phyloP scores from a whole-genome alignment of 257 asterid species.

The Jasminum sambac region DNA sequence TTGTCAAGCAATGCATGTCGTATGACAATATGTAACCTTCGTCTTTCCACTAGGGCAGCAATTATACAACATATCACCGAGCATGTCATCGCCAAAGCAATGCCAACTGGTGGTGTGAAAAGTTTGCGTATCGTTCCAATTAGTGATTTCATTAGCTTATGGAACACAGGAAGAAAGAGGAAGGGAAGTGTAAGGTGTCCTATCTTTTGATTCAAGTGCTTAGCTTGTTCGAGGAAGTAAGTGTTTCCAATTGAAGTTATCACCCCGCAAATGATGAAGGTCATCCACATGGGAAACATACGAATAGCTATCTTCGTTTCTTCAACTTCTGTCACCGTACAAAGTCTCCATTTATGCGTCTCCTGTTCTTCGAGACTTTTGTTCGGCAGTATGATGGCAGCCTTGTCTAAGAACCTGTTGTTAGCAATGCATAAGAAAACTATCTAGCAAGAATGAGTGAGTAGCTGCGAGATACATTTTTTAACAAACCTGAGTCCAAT shows the following conservation, averaged over 20 bases:
- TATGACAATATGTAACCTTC: conserved; percentile 36
- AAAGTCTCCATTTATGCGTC: conserved; percentile 34
- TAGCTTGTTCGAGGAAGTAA: too few relatives aligned
- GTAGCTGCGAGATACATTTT: too few relatives aligned
- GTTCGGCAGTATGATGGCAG: too few relatives aligned
- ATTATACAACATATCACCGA: conserved; percentile 47
- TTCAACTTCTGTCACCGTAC: conserved; percentile 49
- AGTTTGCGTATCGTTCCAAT: too few relatives aligned
- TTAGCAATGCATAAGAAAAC: too few relatives aligned
- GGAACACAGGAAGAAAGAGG: conserved; percentile 34
- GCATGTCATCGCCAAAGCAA: conserved; percentile 36
- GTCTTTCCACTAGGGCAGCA: conserved; percentile 53
- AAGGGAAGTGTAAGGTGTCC: conserved; percentile 33
- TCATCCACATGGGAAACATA: conserved; percentile 38
- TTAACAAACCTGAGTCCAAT: too few relatives aligned
- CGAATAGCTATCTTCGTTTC: conserved; percentile 42
- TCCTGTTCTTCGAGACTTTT: too few relatives aligned
- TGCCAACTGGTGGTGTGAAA: conserved; percentile 33
- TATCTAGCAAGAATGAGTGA: too few relatives aligned
- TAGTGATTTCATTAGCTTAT: conserved; percentile 31
- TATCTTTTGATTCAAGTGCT: conserved; percentile 31
- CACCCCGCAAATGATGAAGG: too few relatives aligned
- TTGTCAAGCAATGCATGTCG: conserved; percentile 39
- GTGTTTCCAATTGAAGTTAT: too few relatives aligned
- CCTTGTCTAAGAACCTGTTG: too few relatives aligned